Evolutionary conservation across 177 flowering plant genomes (phyloP).

Genomic region (Telopea speciosissima): DNA sequence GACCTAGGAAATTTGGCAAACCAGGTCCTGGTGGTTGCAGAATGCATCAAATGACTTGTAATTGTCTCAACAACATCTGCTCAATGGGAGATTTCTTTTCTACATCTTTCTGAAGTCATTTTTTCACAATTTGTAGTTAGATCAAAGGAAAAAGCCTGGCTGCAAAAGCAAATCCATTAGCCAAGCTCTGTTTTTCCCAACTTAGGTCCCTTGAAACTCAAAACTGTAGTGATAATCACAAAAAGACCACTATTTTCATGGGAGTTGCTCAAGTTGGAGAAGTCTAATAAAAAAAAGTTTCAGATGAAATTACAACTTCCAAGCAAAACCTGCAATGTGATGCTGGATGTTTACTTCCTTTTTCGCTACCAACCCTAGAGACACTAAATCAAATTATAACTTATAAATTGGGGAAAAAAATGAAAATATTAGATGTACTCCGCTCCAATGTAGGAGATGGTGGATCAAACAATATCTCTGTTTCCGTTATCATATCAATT

Average conservation of each 20-base stretch:
- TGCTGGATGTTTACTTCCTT: neutral
- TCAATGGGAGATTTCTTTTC: neutral
- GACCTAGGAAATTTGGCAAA: neutral
- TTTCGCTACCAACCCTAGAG: neutral
- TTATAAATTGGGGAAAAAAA: too few relatives aligned
- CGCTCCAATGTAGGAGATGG: neutral
- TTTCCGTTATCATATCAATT: too few relatives aligned
- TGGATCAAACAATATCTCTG: neutral
- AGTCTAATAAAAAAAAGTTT: neutral
- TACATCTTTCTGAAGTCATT: neutral
- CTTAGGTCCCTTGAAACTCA: too few relatives aligned
- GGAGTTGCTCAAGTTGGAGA: neutral
- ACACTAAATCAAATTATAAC: neutral
- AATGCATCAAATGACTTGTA: neutral
- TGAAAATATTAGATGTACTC: neutral
- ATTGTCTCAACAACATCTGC: too few relatives aligned
- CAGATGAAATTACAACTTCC: neutral
- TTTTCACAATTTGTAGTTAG: neutral
- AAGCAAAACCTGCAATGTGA: neutral
- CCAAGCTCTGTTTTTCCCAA: neutral
- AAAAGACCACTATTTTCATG: too few relatives aligned
- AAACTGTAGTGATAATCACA: too few relatives aligned
- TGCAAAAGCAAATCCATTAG: neutral
- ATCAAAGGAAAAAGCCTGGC: neutral
- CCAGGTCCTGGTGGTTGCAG: neutral